A percentile compares a stretch with the other conserved stretches of the same genome.
Conservation (phyloP, 306 rosid species). For the Dalbergia cultrata region DNA sequence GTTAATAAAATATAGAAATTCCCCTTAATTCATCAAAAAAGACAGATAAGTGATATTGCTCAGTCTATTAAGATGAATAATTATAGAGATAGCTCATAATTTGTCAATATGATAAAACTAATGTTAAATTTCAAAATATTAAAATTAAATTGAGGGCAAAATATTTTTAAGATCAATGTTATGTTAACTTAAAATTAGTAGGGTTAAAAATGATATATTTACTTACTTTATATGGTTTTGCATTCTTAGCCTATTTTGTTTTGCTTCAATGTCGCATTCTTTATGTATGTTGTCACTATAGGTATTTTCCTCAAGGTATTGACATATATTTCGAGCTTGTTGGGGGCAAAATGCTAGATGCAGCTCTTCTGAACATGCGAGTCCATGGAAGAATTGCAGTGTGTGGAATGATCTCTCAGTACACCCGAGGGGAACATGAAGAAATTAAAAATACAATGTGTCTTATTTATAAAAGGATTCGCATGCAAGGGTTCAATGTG, state of each 20-base stretch:
- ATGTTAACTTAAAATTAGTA: no score
- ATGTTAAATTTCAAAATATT: no score
- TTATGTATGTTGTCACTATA: not conserved
- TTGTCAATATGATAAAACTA: no score
- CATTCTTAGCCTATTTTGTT: not conserved
- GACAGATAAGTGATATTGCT: no score
- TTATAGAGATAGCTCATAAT: no score
- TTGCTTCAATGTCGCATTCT: not conserved
- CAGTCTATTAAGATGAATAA: no score
- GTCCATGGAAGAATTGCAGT: slow-evolving; percentile 11
- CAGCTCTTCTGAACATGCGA: slow-evolving; percentile 42
- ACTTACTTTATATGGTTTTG: not conserved
- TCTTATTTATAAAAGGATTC: slow-evolving; percentile 29
- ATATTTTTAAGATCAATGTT: no score
- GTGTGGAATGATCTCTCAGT: slow-evolving; percentile 45
- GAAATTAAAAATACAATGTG: slow-evolving; percentile 4
- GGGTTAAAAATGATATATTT: no score
- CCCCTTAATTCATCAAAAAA: no score
- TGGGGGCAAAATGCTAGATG: slow-evolving; percentile 44
- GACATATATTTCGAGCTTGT: slow-evolving; percentile 42
- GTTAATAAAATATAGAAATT: no score
- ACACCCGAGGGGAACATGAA: slow-evolving; percentile 3
- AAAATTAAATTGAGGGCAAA: no score
- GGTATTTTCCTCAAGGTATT: slow-evolving; percentile 47
- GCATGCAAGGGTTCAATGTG: slow-evolving; percentile 33